phyloP scores from a whole-genome alignment of 2,329 filamentous ascomycete genomes.

The Colletotrichum cereale region DNA sequence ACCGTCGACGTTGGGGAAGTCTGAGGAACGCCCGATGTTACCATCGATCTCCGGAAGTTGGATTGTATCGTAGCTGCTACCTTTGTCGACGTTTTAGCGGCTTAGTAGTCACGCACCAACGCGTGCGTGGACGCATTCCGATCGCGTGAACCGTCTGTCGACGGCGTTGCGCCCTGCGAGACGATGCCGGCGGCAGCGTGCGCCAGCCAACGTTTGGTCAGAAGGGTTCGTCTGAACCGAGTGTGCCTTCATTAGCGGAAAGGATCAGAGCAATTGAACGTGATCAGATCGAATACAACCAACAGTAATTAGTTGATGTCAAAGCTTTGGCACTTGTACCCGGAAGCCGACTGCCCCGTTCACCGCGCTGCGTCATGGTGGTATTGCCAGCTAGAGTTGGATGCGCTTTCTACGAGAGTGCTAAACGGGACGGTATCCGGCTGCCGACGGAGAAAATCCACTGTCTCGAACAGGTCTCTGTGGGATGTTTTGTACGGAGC shows the following conservation, averaged over 20 bases:
- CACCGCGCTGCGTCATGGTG: not conserved
- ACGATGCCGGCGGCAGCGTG: constrained; percentile 16
- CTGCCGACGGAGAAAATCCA: constrained; percentile 26
- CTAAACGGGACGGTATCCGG: not conserved
- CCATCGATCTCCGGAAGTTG: constrained; percentile 1
- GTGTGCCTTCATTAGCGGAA: not conserved
- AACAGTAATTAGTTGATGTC: not conserved
- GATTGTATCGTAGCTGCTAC: constrained; percentile 1
- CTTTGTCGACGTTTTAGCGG: not conserved
- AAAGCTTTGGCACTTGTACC: constrained; percentile 11
- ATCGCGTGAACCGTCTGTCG: not conserved
- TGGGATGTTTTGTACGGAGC: constrained; percentile 27
- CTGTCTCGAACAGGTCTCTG: constrained; percentile 19
- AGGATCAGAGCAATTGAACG: not conserved
- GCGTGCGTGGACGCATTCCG: constrained; percentile 18
- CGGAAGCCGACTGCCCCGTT: not conserved
- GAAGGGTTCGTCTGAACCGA: constrained; percentile 9
- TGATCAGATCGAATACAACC: not conserved
- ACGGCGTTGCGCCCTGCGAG: constrained; percentile 17
- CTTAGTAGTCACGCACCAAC: constrained; percentile 11
- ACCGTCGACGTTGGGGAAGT: not conserved
- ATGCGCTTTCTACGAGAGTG: not conserved
- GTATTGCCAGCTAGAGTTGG: not conserved
- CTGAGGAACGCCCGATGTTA: constrained; percentile 7
- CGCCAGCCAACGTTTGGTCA: constrained; percentile 5